Base-by-base conservation (phyloP, 2,329 filamentous ascomycete genomes). In the Fusarium graminum region DNA sequence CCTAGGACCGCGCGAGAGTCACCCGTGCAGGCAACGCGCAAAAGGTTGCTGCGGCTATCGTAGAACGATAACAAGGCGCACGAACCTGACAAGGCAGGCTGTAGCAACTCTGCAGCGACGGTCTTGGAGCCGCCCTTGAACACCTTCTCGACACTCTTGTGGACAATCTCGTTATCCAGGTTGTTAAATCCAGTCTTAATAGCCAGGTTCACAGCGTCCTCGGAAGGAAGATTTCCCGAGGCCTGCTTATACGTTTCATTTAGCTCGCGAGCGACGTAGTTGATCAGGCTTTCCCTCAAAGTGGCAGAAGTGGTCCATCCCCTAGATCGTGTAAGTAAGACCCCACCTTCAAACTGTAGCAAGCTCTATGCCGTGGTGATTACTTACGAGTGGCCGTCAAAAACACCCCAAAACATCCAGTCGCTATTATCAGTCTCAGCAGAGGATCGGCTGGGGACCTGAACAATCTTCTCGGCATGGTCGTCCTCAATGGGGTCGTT, bases 331-430 rank as follows among this genome's bases (percentile, higher is more conserved):
- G 41, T 71, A 29, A 70, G 58, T 60, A 38, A 36, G 4, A 29
- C 16, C 26, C 30, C 16, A 17, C 12, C 44, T 29, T 36, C 36
- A 28, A 17, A 16, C 12, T 29, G 14, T 42, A 38, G 34, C 32
- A 52, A 45, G 26, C 14, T 40, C 26, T 25, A 50, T 52, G 22
- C 28, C 22, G 40, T 25, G 17, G 59, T 32, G 19, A 41, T 12
- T 30, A 85, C 86, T 79, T 82, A 94, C 92, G 92, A 92, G 79
- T 99, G 95, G 1, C 95, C 95, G 75, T 99, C 95, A 78, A 98
- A 99, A 17, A 99, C 94, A 58, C 94, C 95, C 95, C 96, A 99
- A 78, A 99, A 99, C 93, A 98, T 98, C 95, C 95, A 99, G 79
- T 99, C 96, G 63, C 87, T 92, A 59, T 84, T 88, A 17, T 85